A percentile compares a stretch with the other conserved stretches of the same genome.
Conservation (phyloP, 768 basidiomycete genomes). For the Candolleomyces aberdarensis region DNA sequence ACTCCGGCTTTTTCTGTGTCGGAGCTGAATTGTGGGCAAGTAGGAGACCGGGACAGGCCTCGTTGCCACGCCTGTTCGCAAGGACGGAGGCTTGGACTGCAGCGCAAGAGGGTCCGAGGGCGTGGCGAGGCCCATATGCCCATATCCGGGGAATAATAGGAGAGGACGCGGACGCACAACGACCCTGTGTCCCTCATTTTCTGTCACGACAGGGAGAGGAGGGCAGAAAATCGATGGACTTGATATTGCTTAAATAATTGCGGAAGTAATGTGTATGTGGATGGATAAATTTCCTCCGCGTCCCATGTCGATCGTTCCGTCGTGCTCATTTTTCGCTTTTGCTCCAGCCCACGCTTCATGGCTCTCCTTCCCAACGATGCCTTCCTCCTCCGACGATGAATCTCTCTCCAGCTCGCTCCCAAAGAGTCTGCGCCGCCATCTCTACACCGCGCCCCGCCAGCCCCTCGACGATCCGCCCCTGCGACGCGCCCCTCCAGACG, state of each 20-base stretch:
- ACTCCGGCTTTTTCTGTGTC: neutral
- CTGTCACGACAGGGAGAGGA: too few relatives aligned
- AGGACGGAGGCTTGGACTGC: neutral
- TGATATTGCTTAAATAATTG: constrained; percentile 4
- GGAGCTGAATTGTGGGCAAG: neutral
- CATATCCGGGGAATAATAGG: too few relatives aligned
- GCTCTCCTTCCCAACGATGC: constrained; percentile 15
- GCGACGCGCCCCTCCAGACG: constrained; percentile 19
- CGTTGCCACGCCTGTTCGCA: neutral
- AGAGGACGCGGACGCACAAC: neutral
- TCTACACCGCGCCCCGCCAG: constrained; percentile 37
- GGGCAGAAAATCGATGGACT: neutral
- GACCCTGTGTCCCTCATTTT: neutral
- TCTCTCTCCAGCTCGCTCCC: constrained; percentile 44
- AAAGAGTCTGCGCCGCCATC: constrained; percentile 46
- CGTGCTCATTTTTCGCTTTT: constrained; percentile 17
- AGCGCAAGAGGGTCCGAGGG: neutral
- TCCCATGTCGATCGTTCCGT: constrained; percentile 30
- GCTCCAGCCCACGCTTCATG: constrained; percentile 10
- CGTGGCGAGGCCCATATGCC: neutral
- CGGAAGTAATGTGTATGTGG: constrained; percentile 33
- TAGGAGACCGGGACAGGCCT: neutral
- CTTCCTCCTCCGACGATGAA: constrained; percentile 14
- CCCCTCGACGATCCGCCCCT: constrained; percentile 23
- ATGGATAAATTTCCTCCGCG: constrained; percentile 32